Evolutionary conservation across 2,329 filamentous ascomycete genomes (phyloP).

Genomic region (Didymella keratinophila): DNA sequence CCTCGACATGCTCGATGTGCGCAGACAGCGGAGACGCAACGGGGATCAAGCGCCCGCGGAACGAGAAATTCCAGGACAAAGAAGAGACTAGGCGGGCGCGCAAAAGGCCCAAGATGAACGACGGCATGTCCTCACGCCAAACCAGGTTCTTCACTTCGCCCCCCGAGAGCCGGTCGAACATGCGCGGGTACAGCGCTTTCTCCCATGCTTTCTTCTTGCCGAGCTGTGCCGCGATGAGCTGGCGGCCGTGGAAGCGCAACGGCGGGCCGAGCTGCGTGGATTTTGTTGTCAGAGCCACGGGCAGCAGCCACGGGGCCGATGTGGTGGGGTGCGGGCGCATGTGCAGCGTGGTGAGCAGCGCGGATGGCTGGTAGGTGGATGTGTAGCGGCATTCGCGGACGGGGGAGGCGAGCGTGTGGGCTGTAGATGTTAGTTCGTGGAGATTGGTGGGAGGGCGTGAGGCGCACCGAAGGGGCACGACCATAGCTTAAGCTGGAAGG

Average conservation of each 20-base stretch:
- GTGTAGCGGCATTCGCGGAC: conserved; percentile 65
- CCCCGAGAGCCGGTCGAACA: conserved; percentile 46
- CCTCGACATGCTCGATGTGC: conserved; percentile 37
- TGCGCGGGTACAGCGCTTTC: conserved; percentile 33
- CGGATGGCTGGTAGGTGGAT: conserved; percentile 60
- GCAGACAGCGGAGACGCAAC: conserved; percentile 30
- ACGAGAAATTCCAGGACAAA: conserved; percentile 47
- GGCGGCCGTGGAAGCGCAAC: conserved; percentile 31
- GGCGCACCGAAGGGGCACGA: conserved; percentile 70
- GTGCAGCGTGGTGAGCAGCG: conserved; percentile 70
- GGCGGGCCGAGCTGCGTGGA: conserved; percentile 34
- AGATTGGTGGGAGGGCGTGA: background rate
- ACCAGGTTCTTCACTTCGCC: conserved; percentile 46
- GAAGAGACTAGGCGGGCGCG: conserved; percentile 46
- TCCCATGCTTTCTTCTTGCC: conserved; percentile 35
- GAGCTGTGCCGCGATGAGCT: conserved; percentile 27
- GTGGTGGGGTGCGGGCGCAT: conserved; percentile 64
- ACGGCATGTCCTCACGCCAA: conserved; percentile 59
- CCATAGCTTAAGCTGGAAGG: conserved; percentile 66
- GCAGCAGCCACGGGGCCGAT: conserved; percentile 64
- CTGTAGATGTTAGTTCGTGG: conserved; percentile 50
- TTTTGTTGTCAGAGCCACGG: conserved; percentile 48
- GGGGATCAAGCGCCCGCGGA: conserved; percentile 32
- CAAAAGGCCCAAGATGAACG: conserved; percentile 52
- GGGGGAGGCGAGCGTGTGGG: conserved; percentile 68